A percentile compares a stretch with the other conserved stretches of the same genome.
These are phyloP conservation scores for Penicillium steckii DNA, from an alignment of 495 filamentous ascomycete genomes.

Conservation along the genomic window DNA sequence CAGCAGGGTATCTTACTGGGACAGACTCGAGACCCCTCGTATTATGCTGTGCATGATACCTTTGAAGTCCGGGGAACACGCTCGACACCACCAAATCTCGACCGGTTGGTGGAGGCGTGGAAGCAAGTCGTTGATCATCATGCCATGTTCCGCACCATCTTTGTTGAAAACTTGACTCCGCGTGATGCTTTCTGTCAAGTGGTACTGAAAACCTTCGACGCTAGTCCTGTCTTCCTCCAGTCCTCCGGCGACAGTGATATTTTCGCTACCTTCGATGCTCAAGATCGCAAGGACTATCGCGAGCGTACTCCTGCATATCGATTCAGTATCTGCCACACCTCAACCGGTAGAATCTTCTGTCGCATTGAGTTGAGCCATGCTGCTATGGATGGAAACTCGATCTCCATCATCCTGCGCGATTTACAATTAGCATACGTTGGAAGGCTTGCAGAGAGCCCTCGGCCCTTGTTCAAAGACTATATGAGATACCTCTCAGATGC, in stretches of 20 bases:
- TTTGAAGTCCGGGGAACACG: constrained; percentile 51
- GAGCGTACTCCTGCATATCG: constrained; percentile 44
- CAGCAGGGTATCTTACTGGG: constrained; percentile 68
- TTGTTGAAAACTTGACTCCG: constrained; percentile 46
- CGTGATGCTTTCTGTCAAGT: constrained; percentile 49
- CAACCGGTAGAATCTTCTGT: constrained; percentile 40
- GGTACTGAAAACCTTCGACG: constrained; percentile 43
- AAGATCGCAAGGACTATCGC: constrained; percentile 35
- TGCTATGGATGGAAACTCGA: constrained; percentile 49
- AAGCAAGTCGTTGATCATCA: constrained; percentile 48
- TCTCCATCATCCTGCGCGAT: constrained; percentile 47
- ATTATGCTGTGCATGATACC: constrained; percentile 61
- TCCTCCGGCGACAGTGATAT: constrained; percentile 36
- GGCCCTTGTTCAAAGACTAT: constrained; percentile 55
- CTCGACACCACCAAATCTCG: constrained; percentile 28
- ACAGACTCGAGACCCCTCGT: constrained; percentile 52
- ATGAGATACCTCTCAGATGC: constrained; percentile 44
- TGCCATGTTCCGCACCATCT: constrained; percentile 51
- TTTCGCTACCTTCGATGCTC: constrained; percentile 30
- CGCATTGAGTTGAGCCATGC: constrained; percentile 58
- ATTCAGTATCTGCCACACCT: constrained; percentile 47
- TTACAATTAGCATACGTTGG: constrained; percentile 48
- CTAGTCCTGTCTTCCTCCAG: constrained; percentile 28
- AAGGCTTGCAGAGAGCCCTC: constrained; percentile 28
- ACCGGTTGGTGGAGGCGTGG: constrained; percentile 46